These are phyloP conservation scores for Penicillium capsulatum DNA, from an alignment of 2,329 filamentous ascomycete species.

Conservation along the genomic window DNA sequence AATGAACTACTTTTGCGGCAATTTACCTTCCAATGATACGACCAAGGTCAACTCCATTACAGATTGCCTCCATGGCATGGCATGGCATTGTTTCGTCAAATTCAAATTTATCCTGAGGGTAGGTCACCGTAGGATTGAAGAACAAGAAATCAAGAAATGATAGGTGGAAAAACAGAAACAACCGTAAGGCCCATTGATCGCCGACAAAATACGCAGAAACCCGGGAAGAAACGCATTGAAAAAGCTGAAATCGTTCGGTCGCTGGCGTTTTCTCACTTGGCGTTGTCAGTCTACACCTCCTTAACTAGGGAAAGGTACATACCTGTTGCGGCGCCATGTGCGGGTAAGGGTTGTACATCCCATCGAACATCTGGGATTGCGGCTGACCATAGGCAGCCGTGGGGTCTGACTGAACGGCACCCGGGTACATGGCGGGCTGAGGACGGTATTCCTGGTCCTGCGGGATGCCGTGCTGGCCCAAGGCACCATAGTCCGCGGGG, in stretches of 20 bases:
- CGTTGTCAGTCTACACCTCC: not conserved
- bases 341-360: conserved; percentile 75
- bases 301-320: conserved; percentile 31
- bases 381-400: conserved; percentile 71
- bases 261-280: conserved; percentile 1
- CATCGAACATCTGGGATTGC: conserved; percentile 72
- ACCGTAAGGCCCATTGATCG: conserved; percentile 14
- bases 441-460: conserved; percentile 75
- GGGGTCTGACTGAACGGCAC: conserved; percentile 70
- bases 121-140: not conserved
- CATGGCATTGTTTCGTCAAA: not conserved
- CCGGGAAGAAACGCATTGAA: conserved; percentile 9
- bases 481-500: conserved; percentile 55
- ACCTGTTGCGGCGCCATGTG: conserved; percentile 80
- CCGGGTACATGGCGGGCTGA: conserved; percentile 75
- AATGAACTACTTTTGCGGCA: no score
- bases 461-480: conserved; percentile 60
- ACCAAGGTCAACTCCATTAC: conserved; percentile 6
- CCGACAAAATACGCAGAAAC: conserved; percentile 12
- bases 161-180: conserved; percentile 6
- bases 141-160: conserved; percentile 5
- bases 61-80: conserved; percentile 1
- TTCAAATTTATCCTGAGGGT: conserved; percentile 1
- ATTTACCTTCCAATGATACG: no score
- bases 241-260: not conserved